Evolutionary conservation across 106 monocot genomes (phyloP).

Genomic region (Apostasia shenzhenica): DNA sequence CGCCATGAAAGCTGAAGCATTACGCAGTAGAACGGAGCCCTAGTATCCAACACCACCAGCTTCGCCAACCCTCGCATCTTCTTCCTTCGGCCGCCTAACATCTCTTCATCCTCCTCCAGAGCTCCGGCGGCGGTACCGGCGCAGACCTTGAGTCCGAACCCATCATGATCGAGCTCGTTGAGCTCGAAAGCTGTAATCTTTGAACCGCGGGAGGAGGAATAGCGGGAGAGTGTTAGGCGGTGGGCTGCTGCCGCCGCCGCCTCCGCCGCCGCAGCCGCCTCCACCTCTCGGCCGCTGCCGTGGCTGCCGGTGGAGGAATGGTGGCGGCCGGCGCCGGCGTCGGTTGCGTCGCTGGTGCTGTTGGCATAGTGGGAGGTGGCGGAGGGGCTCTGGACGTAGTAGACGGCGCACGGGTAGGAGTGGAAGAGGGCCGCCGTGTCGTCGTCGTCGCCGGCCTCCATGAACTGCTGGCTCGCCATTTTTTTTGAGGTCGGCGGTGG

Average conservation of each 20-base stretch:
- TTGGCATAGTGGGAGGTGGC: conserved; percentile 45
- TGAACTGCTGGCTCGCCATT: conserved; percentile 20
- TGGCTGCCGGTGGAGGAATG: conserved; percentile 21
- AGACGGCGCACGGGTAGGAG: conserved; percentile 33
- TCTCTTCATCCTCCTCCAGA: conserved; percentile 8
- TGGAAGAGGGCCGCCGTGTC: conserved; percentile 52
- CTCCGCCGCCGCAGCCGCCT: background rate
- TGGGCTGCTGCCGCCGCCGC: conserved; percentile 8
- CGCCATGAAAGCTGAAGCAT: conserved; percentile 60
- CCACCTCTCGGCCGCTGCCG: background rate
- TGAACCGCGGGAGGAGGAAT: conserved; percentile 56
- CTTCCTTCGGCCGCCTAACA: background rate
- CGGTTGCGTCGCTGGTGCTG: conserved; percentile 7
- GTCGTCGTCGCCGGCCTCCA: conserved; percentile 15
- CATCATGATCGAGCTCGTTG: conserved; percentile 15
- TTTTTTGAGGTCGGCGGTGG: background rate
- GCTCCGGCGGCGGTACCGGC: background rate
- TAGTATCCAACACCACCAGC: conserved; percentile 41
- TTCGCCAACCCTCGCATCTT: conserved; percentile 33
- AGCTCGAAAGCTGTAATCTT: conserved; percentile 39
- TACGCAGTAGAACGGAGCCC: conserved; percentile 31
- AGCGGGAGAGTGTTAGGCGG: conserved; percentile 37
- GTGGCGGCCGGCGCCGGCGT: background rate
- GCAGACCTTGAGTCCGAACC: background rate
- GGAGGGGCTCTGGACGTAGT: conserved; percentile 84